Evolutionary conservation across 2,329 filamentous ascomycete species (phyloP).

Genomic region (Penicillium aurantiogriseum): DNA sequence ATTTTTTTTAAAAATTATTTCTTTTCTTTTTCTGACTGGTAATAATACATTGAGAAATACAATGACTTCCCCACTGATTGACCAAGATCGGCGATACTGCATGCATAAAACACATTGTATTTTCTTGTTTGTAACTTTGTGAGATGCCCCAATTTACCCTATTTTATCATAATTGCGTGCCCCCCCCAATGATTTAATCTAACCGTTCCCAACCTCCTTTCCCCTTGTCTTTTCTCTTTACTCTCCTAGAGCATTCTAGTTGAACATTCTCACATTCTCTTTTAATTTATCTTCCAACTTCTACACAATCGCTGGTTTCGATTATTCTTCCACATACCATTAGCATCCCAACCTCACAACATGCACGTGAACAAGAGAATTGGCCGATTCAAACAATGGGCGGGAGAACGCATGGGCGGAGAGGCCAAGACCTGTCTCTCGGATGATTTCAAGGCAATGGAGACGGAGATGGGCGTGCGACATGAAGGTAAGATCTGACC

Average conservation of each 20-base stretch:
- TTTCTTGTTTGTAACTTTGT: constrained; percentile 15
- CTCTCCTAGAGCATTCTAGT: neutral
- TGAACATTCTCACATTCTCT: constrained; percentile 1
- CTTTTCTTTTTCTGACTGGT: too few relatives aligned
- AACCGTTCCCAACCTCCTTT: constrained; percentile 19
- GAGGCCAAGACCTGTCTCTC: constrained; percentile 83
- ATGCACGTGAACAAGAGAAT: constrained; percentile 81
- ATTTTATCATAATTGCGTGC: constrained; percentile 11
- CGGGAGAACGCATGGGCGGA: constrained; percentile 90
- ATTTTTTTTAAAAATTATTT: too few relatives aligned
- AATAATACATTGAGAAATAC: neutral
- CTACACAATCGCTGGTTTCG: constrained; percentile 7
- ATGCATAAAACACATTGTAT: constrained; percentile 20
- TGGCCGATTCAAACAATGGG: constrained; percentile 96
- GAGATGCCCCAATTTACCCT: neutral
- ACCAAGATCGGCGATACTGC: constrained; percentile 16
- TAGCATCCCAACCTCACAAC: constrained; percentile 18
- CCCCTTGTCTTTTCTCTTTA: constrained; percentile 1
- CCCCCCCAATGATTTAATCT: constrained; percentile 10
- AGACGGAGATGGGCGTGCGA: constrained; percentile 84
- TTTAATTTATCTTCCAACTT: neutral
- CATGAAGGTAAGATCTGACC: constrained; percentile 66
- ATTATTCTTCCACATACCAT: constrained; percentile 6
- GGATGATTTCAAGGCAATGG: constrained; percentile 87
- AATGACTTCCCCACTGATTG: constrained; percentile 22